Evolutionary conservation across 2,329 filamentous ascomycete genomes (phyloP).

Genomic region (Aaosphaeria arxii): DNA sequence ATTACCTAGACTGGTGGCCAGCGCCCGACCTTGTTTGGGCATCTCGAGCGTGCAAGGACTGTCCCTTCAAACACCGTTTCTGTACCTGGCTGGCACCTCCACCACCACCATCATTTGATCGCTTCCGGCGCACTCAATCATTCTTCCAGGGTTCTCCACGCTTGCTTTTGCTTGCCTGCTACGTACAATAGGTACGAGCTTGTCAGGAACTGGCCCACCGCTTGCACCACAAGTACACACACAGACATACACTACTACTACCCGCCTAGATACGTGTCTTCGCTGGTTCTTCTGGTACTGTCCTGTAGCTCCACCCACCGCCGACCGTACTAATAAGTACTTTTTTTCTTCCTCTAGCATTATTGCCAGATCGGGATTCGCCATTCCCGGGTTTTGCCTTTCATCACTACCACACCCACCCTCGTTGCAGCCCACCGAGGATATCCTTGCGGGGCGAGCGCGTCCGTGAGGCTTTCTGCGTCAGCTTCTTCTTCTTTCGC

Average conservation of each 20-base stretch:
- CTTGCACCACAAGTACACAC: not conserved
- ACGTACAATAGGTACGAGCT: slow-evolving; percentile 21
- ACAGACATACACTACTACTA: not conserved
- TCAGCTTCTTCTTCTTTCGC: slow-evolving; percentile 25
- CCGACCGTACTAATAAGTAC: slow-evolving; percentile 9
- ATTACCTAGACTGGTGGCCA: slow-evolving; percentile 13
- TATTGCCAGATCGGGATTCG: slow-evolving; percentile 37
- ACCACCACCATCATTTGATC: slow-evolving; percentile 8
- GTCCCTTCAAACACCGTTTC: slow-evolving; percentile 30
- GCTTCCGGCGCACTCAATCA: slow-evolving; percentile 18
- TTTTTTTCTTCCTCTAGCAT: slow-evolving; percentile 16
- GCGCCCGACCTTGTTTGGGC: slow-evolving; percentile 26
- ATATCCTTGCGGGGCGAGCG: slow-evolving; percentile 32
- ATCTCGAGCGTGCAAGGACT: slow-evolving; percentile 32
- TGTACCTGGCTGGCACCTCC: slow-evolving; percentile 14
- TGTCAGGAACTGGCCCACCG: slow-evolving; percentile 7
- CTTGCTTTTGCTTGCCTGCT: slow-evolving; percentile 30
- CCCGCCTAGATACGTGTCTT: slow-evolving; percentile 24
- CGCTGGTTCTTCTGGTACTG: slow-evolving; percentile 14
- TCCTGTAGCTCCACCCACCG: slow-evolving; percentile 1
- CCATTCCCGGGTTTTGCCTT: slow-evolving; percentile 26
- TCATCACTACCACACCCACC: slow-evolving; percentile 20
- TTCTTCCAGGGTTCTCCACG: slow-evolving; percentile 30
- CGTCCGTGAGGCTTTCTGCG: slow-evolving; percentile 34
- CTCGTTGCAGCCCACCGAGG: slow-evolving; percentile 35